Evolutionary conservation across 768 basidiomycete species (phyloP), one percentile per base, ranked within the genome.

Genomic region (Sistotremastrum suecicum): DNA sequence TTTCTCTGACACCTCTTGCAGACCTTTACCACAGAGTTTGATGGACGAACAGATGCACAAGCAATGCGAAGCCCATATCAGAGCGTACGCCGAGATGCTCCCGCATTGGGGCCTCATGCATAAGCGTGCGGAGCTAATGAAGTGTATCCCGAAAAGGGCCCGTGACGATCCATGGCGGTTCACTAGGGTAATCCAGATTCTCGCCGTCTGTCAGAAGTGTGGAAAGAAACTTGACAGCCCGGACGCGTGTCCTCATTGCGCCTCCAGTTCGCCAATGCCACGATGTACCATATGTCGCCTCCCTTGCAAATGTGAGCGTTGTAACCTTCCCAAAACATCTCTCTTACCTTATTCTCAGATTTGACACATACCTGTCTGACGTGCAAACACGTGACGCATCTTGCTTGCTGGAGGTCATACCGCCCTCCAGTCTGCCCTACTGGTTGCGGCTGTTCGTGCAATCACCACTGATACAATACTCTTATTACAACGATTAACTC

Each of bases 261-360:
- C 61, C 45, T 62, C 60, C 6, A 60, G 63, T n/a, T 67, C 62
- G 38, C 63, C 61, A 4, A 68, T 67, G 57, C 64, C 76, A 2
- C 61, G 60, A 5, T 89, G 86, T 56, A 74, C 82, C 0, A 70
- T 88, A 11, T 88, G 86, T 57, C 71, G 83, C 41, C 70, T 88
- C 32, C 80, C 83, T 5, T 76, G 81, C 47, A 82, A 76, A 70
- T 83, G 86, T 76, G 50, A 7, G 67, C 41, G 8, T 28, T 11
- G 11, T 4, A 34, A 31, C 3, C 12, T 3, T 3, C 44, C 43
- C 2, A 32, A n/a, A 34, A 43, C 37, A 20, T 8, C 5, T 39
- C 30, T 33, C 29, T 3, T 20, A 20, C 20, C 20, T 20, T 20
- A 20, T 20, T 20, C 20, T 20, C 20, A 20, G 20, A 20, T 20